Conservation (phyloP, 2,329 filamentous ascomycete species). For the Neurospora sp. region DNA sequence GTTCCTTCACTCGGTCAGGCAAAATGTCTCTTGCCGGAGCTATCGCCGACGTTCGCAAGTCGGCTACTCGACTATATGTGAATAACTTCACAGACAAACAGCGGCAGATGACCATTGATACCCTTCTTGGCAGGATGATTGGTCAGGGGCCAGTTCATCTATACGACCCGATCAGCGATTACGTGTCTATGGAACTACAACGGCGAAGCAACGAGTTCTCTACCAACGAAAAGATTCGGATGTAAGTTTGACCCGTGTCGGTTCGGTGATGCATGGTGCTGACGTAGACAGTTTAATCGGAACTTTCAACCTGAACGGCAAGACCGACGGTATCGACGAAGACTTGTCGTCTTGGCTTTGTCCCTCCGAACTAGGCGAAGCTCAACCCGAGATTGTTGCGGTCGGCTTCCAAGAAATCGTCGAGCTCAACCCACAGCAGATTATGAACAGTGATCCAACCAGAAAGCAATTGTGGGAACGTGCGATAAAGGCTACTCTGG, state of each 20-base stretch:
- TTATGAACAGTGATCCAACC: conserved; percentile 94
- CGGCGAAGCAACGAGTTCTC: conserved; percentile 65
- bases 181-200: conserved; percentile 65
- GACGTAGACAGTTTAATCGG: conserved; percentile 47
- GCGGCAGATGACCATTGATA: conserved; percentile 87
- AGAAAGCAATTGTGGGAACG: conserved; percentile 79
- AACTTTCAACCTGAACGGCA: conserved; percentile 92
- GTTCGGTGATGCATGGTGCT: conserved; percentile 10
- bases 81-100: conserved; percentile 96
- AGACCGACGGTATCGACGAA: conserved; percentile 63
- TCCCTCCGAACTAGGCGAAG: conserved; percentile 45
- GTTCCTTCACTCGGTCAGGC: conserved; percentile 84
- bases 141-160: conserved; percentile 76
- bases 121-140: conserved; percentile 75
- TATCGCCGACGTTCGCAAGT: conserved; percentile 91
- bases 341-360: conserved; percentile 84
- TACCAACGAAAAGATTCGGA: conserved; percentile 60
- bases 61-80: conserved; percentile 85
- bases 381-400: conserved; percentile 74
- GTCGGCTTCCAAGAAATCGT: conserved; percentile 98
- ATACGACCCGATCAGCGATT: conserved; percentile 91
- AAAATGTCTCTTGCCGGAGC: conserved; percentile 94
- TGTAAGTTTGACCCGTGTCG: conserved; percentile 41
- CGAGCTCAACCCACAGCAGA: conserved; percentile 93
- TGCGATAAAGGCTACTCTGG: conserved; percentile 68